Base-by-base conservation (phyloP, 441 rosid species). In the Caryocar brasiliense region DNA sequence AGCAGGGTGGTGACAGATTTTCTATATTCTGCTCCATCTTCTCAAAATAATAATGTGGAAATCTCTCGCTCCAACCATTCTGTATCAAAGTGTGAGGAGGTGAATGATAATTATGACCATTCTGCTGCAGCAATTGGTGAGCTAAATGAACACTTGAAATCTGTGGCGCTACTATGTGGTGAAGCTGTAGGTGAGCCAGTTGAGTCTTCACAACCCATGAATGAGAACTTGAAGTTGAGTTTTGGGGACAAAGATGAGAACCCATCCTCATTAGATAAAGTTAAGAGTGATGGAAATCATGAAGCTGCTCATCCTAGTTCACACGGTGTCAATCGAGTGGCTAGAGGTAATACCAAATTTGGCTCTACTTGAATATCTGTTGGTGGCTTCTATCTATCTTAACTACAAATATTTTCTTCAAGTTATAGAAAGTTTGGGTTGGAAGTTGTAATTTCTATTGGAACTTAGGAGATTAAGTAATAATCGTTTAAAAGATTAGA, bases 271-370 rank as follows among this genome's bases (percentile, higher is more conserved):
- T 56, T 65, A 43, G 54, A 44, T 57, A 73, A 67, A 71, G 64
- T 53, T 26, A 63, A 60, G 56, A 48, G 41, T 52, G 82, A 69
- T 71, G 86, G 61, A 67, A 66, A 53, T 67, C 58, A 49, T 64
- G 79, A 67, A 51, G 72, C 56, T 56, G 56, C 65, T 70, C 65
- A 39, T 59, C 71, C 68, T 40, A 57, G 50, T 64, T 56, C 69
- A 51, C 74, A 50, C 35, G 14, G 59, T n/a, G 46, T 59, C 21
- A 58, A 59, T 54, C 75, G 78, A 42, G 65, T 67, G 12, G 62
- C 80, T 38, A 72, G 82, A 67, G 91, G 98, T 91, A 64, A 67
- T 50, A 23, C 56, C 53, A n/a, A 25, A 55, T 57, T 45, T 48
- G 45, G 44, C 19, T 13, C 14, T 40, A 18, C 56, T 43, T 12